Evolutionary conservation across 2,329 filamentous ascomycete genomes (phyloP), one percentile per base, ranked within the genome.

Genomic region (Calonectria pteridis): DNA sequence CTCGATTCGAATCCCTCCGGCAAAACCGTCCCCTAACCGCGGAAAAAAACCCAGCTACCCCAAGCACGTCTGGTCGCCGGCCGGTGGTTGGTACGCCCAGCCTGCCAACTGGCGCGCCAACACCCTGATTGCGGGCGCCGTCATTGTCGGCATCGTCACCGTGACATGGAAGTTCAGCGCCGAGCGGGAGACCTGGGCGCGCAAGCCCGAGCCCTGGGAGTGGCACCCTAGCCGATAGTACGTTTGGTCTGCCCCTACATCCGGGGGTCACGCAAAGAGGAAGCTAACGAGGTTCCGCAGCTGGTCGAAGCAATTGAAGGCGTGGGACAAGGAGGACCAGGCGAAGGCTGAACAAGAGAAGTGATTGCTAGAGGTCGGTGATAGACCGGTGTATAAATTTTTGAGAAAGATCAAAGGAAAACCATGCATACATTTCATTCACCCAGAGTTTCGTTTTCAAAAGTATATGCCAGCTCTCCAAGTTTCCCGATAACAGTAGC

Each of bases 31-130:
- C 31, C 55, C 74, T 74, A 63, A 49, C 73, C 65, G 62, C 43
- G 64, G 58, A 43, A 69, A 64, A 77, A 77, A 70, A 72, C 63
- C 62, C 66, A 98, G 95, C 83, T 98, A 98, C 87, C 96, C 95
- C 85, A 98, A 98, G 90, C 96, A 99, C 90, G 95, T 99, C 90
- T 99, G 97, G 97, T 98, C 97, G 83, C 97, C 97, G 75, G 90
- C 96, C 78, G 97, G 97, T 90, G 97, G 97, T 87, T 99, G 97
- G 97, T 99, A 99, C 87, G 88, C 93, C 69, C 96, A 98, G 85
- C 97, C 97, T 68, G 89, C 91, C 79, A 99, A 99, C 90, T 99
- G 97, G 97, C 97, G 94, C 85, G 87, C 88, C 82, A 99, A 99
- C 89, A 99, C 97, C 6, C 89, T 93, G 69, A 89, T 97, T 78